phyloP scores from a whole-genome alignment of 768 basidiomycete species.

The Amanita exitialis region DNA sequence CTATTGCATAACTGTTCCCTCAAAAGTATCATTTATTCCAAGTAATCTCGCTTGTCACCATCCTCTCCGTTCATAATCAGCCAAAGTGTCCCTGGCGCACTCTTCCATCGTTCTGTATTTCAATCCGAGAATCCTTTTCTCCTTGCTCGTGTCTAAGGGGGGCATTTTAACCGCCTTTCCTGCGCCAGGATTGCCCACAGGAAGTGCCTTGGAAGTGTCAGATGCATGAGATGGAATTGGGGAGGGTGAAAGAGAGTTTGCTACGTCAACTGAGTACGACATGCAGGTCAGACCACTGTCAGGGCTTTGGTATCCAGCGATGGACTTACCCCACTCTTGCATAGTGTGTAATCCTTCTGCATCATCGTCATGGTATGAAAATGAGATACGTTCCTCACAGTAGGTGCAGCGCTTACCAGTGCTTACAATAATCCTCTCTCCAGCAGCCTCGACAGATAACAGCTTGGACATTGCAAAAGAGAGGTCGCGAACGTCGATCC shows the following conservation, averaged over 20 bases:
- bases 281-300: not conserved
- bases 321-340: conserved; percentile 26
- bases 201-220: conserved; percentile 14
- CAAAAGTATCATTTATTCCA: too few relatives aligned
- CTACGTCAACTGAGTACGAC: conserved; percentile 22
- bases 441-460: conserved; percentile 22
- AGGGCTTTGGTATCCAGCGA: not conserved
- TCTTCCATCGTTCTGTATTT: conserved; percentile 10
- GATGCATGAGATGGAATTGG: conserved; percentile 10
- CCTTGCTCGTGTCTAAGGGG: not conserved
- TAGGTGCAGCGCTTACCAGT: not conserved
- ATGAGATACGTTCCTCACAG: not conserved
- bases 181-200: conserved; percentile 9
- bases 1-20: too few relatives aligned
- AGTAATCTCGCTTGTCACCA: too few relatives aligned
- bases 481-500: conserved; percentile 44
- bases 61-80: too few relatives aligned
- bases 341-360: conserved; percentile 15
- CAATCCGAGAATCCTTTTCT: not conserved
- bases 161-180: not conserved
- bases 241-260: conserved; percentile 16
- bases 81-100: not conserved
- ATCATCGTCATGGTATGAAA: not conserved
- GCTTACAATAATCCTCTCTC: conserved; percentile 45
- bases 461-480: conserved; percentile 38